Base-by-base conservation (phyloP, 2,329 filamentous ascomycete species). In the Microdochium bolleyi region DNA sequence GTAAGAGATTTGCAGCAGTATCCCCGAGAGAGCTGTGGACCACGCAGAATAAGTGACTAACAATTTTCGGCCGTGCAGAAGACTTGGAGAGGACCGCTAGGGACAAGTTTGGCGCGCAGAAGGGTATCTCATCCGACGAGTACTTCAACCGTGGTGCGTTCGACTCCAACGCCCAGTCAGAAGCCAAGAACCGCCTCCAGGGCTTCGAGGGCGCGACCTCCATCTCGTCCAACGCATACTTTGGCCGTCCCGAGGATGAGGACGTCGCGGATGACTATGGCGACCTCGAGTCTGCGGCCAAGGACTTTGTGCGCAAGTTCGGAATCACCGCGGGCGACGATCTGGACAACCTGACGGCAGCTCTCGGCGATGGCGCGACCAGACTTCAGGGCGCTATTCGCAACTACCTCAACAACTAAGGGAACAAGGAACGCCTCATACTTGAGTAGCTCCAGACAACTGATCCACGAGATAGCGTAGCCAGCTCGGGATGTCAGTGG, bases 201-300 rank as follows among this genome's bases (percentile, higher is more conserved):
- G 89, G 91, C 49, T 99, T 99, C 65, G 92, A 97, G 71, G 91
- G 94, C 48, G 92, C 94, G 11, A 86, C 85, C 1, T 76, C 91
- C 59, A 99, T 99, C 69, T 96, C 92, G 7, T 95, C 89, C 54
- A 99, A 97, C 70, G 90, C 90, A 52, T 99, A 97, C 78, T 99
- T 99, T 69, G 94, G 94, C 55, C 87, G 92, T 51, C 87, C 90
- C 2, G 94, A 99, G 66, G 88, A 92, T 24, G 88, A 95, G 60
- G 76, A 76, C 53, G 67, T 70, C 2, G 76, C 71, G 10, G 89
- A 92, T 57, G 89, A 89, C 46, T 96, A 96, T 59, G 91, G 92
- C 49, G 92, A 96, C 64, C 75, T 99, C 54, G 94, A 99, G 73
- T 80, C 76, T n/a, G 91, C 91, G 0, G 94, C 94, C 55, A 96